A percentile compares a stretch with the other conserved stretches of the same genome.
Evolutionary conservation across 192 early-diverging fungal species (phyloP).

Genomic region (Gigaspora rosea): DNA sequence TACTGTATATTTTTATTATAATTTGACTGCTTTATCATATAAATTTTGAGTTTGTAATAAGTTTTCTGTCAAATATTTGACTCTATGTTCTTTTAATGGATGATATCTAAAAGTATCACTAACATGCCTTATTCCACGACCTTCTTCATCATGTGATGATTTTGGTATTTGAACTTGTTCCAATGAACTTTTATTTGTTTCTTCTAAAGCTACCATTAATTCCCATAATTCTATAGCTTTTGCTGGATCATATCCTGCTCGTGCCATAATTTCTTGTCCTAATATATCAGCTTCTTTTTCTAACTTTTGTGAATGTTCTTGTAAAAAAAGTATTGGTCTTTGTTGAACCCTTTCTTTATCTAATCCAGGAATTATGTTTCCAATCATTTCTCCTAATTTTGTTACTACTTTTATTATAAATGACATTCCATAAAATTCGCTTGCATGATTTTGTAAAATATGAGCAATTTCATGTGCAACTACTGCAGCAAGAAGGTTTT

Average conservation of each 20-base stretch:
- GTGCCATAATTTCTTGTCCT: slow-evolving; percentile 51
- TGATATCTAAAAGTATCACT: slow-evolving; percentile 5
- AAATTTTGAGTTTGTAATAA: slow-evolving; percentile 16
- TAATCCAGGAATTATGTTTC: not conserved
- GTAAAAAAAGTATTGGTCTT: slow-evolving; percentile 36
- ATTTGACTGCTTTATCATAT: not conserved
- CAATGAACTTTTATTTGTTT: not conserved
- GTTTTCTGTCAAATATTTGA: slow-evolving; percentile 26
- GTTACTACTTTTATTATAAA: slow-evolving; percentile 48
- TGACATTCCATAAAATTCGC: slow-evolving; percentile 56
- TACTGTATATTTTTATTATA: no score
- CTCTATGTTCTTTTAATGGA: slow-evolving; percentile 6
- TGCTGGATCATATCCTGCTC: slow-evolving; percentile 59
- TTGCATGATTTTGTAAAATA: slow-evolving; percentile 58
- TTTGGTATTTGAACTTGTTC: no score
- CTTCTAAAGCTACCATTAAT: slow-evolving; percentile 40
- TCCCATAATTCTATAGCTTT: slow-evolving; percentile 54
- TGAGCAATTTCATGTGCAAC: slow-evolving; percentile 61
- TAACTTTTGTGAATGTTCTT: slow-evolving; percentile 40
- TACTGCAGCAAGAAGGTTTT: slow-evolving; percentile 52
- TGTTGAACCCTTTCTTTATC: slow-evolving; percentile 22
- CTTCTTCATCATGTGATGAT: not conserved
- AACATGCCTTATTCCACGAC: not conserved
- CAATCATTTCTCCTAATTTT: slow-evolving; percentile 3
- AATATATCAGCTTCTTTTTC: slow-evolving; percentile 55